Conservation (phyloP, 2,329 filamentous ascomycete genomes). For the Scytalidium lignicola region DNA sequence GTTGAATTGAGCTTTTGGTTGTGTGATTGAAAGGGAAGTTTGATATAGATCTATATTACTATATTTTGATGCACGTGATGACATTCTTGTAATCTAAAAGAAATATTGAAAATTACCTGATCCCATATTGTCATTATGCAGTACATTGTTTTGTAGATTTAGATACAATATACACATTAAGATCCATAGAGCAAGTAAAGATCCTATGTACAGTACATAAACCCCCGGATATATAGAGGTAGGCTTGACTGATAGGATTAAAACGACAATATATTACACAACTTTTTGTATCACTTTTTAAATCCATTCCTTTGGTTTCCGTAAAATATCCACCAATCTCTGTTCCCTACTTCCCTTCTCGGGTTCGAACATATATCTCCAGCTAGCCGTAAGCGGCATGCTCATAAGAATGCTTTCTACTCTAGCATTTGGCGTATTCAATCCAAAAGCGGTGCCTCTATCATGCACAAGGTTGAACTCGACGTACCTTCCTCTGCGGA, state of each 20-base stretch:
- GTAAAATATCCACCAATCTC: constrained; percentile 68
- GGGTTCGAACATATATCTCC: constrained; percentile 93
- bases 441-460: constrained; percentile 86
- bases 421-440: constrained; percentile 85
- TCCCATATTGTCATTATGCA: too few relatives aligned
- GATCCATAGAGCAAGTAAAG: too few relatives aligned
- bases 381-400: constrained; percentile 83
- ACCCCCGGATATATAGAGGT: too few relatives aligned
- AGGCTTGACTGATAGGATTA: not conserved
- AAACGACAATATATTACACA: not conserved
- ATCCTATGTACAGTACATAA: too few relatives aligned
- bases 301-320: constrained; percentile 63
- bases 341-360: constrained; percentile 72
- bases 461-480: constrained; percentile 99
- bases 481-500: constrained; percentile 90
- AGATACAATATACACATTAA: too few relatives aligned
- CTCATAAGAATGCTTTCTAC: constrained; percentile 98
- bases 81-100: too few relatives aligned
- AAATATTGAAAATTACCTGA: too few relatives aligned
- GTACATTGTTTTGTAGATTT: too few relatives aligned
- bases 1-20: too few relatives aligned
- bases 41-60: too few relatives aligned
- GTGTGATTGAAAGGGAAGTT: too few relatives aligned
- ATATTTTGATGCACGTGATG: too few relatives aligned
- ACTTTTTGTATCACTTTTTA: constrained; percentile 26